Evolutionary conservation across 2,329 filamentous ascomycete genomes (phyloP).

Genomic region (Apiospora kogelbergensis): DNA sequence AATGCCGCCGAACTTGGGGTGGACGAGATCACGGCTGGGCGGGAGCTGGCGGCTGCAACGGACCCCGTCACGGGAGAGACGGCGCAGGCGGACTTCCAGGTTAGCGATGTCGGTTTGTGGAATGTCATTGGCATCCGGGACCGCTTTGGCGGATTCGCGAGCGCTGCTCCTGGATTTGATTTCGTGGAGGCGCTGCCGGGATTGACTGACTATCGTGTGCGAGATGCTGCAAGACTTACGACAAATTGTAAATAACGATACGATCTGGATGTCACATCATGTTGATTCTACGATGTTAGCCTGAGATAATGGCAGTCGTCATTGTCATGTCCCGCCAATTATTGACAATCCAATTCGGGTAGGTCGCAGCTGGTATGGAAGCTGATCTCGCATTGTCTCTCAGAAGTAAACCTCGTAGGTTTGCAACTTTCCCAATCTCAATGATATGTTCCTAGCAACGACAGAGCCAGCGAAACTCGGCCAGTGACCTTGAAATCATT

Average conservation of each 20-base stretch:
- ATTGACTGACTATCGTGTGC: constrained; percentile 4
- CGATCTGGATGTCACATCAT: no score
- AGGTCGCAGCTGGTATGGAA: no score
- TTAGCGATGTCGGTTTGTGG: background rate
- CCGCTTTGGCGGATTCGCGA: constrained; percentile 3
- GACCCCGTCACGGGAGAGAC: background rate
- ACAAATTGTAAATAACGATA: background rate
- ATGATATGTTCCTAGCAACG: no score
- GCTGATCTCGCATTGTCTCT: no score
- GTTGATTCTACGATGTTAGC: no score
- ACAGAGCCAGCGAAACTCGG: no score
- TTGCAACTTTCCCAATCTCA: no score
- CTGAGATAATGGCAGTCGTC: no score
- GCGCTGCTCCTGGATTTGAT: background rate
- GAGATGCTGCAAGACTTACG: background rate
- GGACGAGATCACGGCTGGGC: background rate
- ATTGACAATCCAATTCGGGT: no score
- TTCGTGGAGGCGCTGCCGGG: background rate
- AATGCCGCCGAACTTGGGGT: background rate
- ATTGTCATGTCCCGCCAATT: no score
- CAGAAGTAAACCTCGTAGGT: no score
- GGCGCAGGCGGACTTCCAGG: background rate
- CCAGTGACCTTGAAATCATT: no score
- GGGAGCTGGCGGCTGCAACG: background rate
- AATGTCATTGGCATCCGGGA: background rate